Base-by-base conservation (phyloP, 352 stramenopile genomes). In the Phytophthora citricola region DNA sequence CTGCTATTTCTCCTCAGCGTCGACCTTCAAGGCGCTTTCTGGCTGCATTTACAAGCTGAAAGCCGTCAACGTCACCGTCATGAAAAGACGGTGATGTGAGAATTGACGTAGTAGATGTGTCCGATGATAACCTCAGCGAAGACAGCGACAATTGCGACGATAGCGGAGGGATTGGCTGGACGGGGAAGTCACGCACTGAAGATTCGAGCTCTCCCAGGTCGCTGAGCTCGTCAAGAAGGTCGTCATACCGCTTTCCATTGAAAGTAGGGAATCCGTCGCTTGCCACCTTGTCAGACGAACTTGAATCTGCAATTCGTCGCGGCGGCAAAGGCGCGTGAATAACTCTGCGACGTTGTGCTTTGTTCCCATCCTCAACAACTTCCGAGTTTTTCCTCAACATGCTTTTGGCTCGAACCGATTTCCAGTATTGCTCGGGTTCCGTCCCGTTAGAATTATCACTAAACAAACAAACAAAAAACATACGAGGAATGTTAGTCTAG, bases 341-440 rank as follows among this genome's bases (percentile, higher is more conserved):
- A 5, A 85, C 66, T 32, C 78, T 51, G 0, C 78, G 62, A n/a
- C 66, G 66, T 27, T 60, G 45, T 11, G 60, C 45, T 10, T 89
- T 89, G 8, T 20, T 40, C 7, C 34, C 4, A 8, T 87, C 80
- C 29, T 76, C 72, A 15, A 7, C 47, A n/a, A 58, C 54, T 6
- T 88, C 78, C 3, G 60, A 74, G 27, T 70, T 73, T 20, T 83
- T 79, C 47, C 81, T 69, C 12, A 88, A 45, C 12, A 83, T 79
- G 27, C 62, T 69, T 69, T 80, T 86, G 9, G 72, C 66, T 36
- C 75, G 75, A 22, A 84, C 69, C 38, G 62, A 56, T 52, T 66
- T 67, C 77, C 78, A 85, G 27, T 76, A 83, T 48, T 73, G 72
- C 12, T 89, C 80, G 4, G 70, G 58, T 8, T 90, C 80, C 22